These are phyloP conservation scores for Microbotryomycetes sp. DNA, from an alignment of 1,284 basidiomycete species.

Conservation along the genomic window DNA sequence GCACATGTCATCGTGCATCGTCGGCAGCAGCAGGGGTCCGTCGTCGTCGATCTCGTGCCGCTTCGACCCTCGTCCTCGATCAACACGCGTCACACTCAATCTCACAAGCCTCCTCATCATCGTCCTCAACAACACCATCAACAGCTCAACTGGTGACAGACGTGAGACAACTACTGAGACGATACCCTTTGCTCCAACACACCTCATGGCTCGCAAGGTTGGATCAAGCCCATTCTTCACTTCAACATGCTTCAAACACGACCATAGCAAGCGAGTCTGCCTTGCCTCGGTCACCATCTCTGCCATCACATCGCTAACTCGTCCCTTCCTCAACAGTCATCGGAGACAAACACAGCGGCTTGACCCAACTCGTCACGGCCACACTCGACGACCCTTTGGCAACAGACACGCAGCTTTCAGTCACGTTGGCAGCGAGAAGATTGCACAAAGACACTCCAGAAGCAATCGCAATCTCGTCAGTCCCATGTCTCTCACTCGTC, in stretches of 20 bases:
- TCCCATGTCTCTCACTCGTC: neutral
- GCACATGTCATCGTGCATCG: no score
- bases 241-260: neutral
- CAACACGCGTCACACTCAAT: no score
- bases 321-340: constrained; percentile 13
- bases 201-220: constrained; percentile 10
- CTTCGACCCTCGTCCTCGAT: neutral
- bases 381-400: constrained; percentile 30
- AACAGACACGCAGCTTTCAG: constrained; percentile 12
- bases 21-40: neutral
- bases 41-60: neutral
- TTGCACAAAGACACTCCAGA: constrained; percentile 8
- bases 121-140: neutral
- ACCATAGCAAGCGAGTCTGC: constrained; percentile 9
- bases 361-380: constrained; percentile 9
- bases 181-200: constrained; percentile 14
- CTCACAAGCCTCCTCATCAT: neutral
- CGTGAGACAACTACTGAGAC: neutral
- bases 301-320: neutral
- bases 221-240: constrained; percentile 8
- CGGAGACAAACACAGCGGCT: constrained; percentile 14
- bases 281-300: neutral
- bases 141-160: constrained; percentile 7
- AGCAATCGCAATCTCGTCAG: constrained; percentile 5
- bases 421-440: constrained; percentile 21